Base-by-base conservation (phyloP, 345 rosid species). In the Euphorbia peplus region DNA sequence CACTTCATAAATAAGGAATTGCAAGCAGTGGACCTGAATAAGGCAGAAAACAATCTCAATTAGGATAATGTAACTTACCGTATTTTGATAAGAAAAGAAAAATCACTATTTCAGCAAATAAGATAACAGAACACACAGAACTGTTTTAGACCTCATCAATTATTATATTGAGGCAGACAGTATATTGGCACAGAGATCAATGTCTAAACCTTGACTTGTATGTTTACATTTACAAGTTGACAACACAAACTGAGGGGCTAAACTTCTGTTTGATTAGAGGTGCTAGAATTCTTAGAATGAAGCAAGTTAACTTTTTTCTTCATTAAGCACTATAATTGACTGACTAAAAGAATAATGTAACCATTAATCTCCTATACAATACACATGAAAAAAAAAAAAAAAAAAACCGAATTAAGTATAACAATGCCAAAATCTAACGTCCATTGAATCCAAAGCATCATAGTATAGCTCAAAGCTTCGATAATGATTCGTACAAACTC, bases 1-100 rank as follows among this genome's bases (percentile, higher is more conserved):
- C 73, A 92, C 95, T 81, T 95, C 99, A 76, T 92, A 95, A 59
- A 95, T 95, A 67, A 95, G 77, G 81, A 92, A 95, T 70, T 95
- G 99, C 87, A 95, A 84, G 81, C 98, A 95, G 75, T 91, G 97
- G 63, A 95, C 92, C 99, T 95, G 82, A 70, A 77, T 35, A 73
- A 29, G 76, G 26, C 62, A 75, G n/a, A 1, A 22, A 4, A 66
- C 22, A 21, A 14, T 39, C 46, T 22, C 29, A 65, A 39, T 60
- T 16, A 2, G 56, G 22, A 2, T 25, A 7, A 28, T 13, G 35
- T 35, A 55, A 21, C 42, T 60, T 15, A 50, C 26, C 8, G 51
- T 57, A 29, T 44, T 44, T 0, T 42, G 32, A 19, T 41, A 44
- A 12, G 18, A 10, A 44, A 42, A 44, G 37, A 44, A 44, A 12